phyloP scores from a whole-genome alignment of 2,329 filamentous ascomycete genomes.

The Beauveria sp. region DNA sequence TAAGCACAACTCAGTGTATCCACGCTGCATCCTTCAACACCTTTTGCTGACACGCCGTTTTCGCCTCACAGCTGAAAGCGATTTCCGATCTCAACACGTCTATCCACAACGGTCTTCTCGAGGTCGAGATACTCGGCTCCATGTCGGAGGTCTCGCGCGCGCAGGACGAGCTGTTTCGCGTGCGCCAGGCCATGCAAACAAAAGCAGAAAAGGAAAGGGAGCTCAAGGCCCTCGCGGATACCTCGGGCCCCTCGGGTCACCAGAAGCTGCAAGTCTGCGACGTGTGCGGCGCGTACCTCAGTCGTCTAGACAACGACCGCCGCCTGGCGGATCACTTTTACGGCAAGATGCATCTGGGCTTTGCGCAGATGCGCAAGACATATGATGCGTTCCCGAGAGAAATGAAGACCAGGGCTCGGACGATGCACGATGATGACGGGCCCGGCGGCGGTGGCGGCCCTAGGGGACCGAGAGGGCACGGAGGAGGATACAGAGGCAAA shows the following conservation, averaged over 20 bases:
- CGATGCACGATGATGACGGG: slow-evolving; percentile 42
- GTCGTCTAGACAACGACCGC: slow-evolving; percentile 86
- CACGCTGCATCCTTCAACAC: neutral
- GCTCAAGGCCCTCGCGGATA: slow-evolving; percentile 84
- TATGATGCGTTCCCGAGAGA: slow-evolving; percentile 82
- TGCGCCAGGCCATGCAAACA: slow-evolving; percentile 69
- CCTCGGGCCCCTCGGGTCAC: slow-evolving; percentile 84
- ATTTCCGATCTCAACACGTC: slow-evolving; percentile 75
- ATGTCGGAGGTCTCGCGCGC: slow-evolving; percentile 73
- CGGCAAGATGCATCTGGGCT: slow-evolving; percentile 98
- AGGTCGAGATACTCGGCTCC: slow-evolving; percentile 80
- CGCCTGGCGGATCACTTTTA: slow-evolving; percentile 96
- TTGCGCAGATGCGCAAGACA: slow-evolving; percentile 96
- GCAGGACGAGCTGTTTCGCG: slow-evolving; percentile 80
- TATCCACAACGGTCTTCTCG: slow-evolving; percentile 74
- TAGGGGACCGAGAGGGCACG: slow-evolving; percentile 45
- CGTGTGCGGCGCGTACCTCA: slow-evolving; percentile 92
- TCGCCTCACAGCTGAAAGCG: slow-evolving; percentile 53
- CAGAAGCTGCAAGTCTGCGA: slow-evolving; percentile 99
- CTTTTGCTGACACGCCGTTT: neutral
- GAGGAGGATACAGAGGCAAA: slow-evolving; percentile 45
- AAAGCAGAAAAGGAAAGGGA: slow-evolving; percentile 83
- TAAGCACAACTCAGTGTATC: slow-evolving; percentile 23
- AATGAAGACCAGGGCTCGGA: slow-evolving; percentile 62
- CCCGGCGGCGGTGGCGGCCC: slow-evolving; percentile 35